Conservation (phyloP, 2,329 filamentous ascomycete species). For the Leptographium procerum region DNA sequence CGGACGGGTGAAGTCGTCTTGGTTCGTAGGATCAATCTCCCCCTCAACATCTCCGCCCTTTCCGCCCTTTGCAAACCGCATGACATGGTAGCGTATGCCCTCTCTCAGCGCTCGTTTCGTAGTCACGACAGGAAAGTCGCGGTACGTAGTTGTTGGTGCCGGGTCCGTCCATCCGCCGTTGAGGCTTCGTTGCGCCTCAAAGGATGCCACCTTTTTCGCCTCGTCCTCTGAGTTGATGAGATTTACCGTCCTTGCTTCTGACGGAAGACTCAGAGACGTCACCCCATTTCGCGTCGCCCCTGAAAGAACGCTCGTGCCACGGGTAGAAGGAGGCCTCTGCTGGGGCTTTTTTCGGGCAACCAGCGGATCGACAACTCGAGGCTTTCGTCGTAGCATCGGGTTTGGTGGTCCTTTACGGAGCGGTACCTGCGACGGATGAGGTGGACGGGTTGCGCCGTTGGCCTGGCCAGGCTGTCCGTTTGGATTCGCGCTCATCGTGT, state of each 20-base stretch:
- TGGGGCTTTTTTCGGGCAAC: slow-evolving; percentile 46
- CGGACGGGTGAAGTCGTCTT: slow-evolving; percentile 74
- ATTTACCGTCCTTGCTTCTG: slow-evolving; percentile 11
- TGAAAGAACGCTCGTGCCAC: slow-evolving; percentile 6
- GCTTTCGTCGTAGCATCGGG: slow-evolving; percentile 28
- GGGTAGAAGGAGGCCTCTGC: slow-evolving; percentile 22
- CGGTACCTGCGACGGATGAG: slow-evolving; percentile 16
- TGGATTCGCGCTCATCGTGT: slow-evolving; percentile 35
- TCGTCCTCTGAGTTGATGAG: slow-evolving; percentile 8
- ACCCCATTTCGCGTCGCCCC: slow-evolving; percentile 6
- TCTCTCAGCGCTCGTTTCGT: slow-evolving; percentile 73
- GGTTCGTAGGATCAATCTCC: slow-evolving; percentile 55
- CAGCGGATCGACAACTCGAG: slow-evolving; percentile 49
- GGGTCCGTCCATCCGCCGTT: slow-evolving; percentile 49
- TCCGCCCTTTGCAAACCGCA: slow-evolving; percentile 60
- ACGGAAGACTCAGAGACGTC: slow-evolving; percentile 10
- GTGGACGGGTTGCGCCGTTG: slow-evolving; percentile 1
- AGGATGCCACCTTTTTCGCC: slow-evolving; percentile 18
- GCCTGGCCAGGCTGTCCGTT: slow-evolving; percentile 19
- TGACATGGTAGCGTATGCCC: slow-evolving; percentile 75
- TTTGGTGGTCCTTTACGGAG: slow-evolving; percentile 19
- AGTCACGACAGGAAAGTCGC: slow-evolving; percentile 58
- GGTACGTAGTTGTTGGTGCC: slow-evolving; percentile 24
- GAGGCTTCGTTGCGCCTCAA: slow-evolving; percentile 31
- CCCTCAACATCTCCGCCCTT: slow-evolving; percentile 30